Evolutionary conservation across 257 asterid genomes (phyloP), one percentile per base, ranked within the genome.

Genomic region (Thymus mandschuricus): DNA sequence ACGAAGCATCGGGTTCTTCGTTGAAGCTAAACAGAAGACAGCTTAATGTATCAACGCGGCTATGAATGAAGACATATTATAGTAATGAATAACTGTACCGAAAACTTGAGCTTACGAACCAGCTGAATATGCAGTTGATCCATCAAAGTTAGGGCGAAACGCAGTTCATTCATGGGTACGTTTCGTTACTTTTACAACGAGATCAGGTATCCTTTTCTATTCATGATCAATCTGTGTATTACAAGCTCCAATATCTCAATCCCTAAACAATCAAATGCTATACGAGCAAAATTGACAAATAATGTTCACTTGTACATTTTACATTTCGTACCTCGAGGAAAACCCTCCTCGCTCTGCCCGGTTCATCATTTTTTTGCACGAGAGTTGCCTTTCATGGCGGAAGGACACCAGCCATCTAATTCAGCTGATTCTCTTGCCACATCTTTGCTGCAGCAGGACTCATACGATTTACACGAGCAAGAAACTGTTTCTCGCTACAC

Each of bases 401-500:
- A 35, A 35, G 21, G 0, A 35, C 40, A 35, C 40, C 40, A 35
- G 40, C 51, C 51, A 33, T 15, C 79, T 67, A 73, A 33, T 64
- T 70, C 49, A 41, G 64, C 35, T 65, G 70, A 67, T 71, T 45
- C 66, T 58, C 64, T 51, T 79, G 69, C 89, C 88, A 88, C 78
- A 71, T 83, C 75, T 72, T 73, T 21, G 70, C 74, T 48, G 87
- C 87, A 77, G 61, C 86, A 29, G 71, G 80, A 71, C 80, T 58
- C 35, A 75, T 75, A 64, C 81, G 86, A 54, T 88, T 77, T 52
- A 89, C 64, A 15, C 88, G 86, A 38, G 81, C 85, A 12, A 77
- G 13, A 28, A 85, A 89, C 13, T 56, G 73, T 76, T 76, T 87
- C 80, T 87, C 91, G 62, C 94, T 85, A 2, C 84, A 60, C 58